Percentiles rank a stretch among this genome's conserved stretches.
phyloP scores from a whole-genome alignment of 2,329 filamentous ascomycete genomes.

The Amesomyces nigricolor region DNA sequence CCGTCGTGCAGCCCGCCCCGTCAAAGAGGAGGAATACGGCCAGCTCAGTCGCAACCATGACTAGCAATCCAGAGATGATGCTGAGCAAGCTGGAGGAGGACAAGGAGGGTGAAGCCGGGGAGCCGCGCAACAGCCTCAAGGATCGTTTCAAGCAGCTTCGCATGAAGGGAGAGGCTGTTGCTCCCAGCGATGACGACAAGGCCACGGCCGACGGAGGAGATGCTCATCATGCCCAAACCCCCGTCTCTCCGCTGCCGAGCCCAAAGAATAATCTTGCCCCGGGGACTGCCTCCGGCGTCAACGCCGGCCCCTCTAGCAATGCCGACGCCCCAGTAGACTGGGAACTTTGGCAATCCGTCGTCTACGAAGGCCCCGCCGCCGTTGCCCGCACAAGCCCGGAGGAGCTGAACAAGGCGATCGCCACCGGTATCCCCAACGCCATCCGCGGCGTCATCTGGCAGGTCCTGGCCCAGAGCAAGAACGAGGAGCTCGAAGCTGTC shows the following conservation, averaged over 20 bases:
- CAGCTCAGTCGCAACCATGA: constrained; percentile 71
- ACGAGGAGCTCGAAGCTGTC: constrained; percentile 78
- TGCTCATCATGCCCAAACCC: constrained; percentile 24
- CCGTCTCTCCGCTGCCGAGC: constrained; percentile 51
- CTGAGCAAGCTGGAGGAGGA: constrained; percentile 72
- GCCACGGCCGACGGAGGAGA: constrained; percentile 34
- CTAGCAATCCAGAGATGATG: constrained; percentile 77
- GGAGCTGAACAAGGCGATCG: constrained; percentile 85
- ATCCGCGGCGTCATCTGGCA: constrained; percentile 99
- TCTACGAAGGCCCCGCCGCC: constrained; percentile 87
- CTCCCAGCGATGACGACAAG: constrained; percentile 52
- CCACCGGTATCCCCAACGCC: constrained; percentile 86
- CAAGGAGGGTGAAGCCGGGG: constrained; percentile 40
- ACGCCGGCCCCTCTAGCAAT: constrained; percentile 66
- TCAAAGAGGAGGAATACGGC: constrained; percentile 65
- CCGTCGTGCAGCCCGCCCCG: constrained; percentile 47
- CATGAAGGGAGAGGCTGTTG: constrained; percentile 65
- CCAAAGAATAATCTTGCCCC: constrained; percentile 70
- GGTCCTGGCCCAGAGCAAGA: constrained; percentile 91
- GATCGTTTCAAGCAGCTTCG: constrained; percentile 75
- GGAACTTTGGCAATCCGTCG: constrained; percentile 95
- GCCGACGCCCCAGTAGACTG: constrained; percentile 81
- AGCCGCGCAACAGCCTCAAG: constrained; percentile 58
- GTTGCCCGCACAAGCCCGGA: constrained; percentile 83
- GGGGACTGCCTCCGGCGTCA: constrained; percentile 78